These are phyloP conservation scores for Fraxinus pennsylvanica DNA, from an alignment of 257 asterid genomes.

Conservation along the genomic window DNA sequence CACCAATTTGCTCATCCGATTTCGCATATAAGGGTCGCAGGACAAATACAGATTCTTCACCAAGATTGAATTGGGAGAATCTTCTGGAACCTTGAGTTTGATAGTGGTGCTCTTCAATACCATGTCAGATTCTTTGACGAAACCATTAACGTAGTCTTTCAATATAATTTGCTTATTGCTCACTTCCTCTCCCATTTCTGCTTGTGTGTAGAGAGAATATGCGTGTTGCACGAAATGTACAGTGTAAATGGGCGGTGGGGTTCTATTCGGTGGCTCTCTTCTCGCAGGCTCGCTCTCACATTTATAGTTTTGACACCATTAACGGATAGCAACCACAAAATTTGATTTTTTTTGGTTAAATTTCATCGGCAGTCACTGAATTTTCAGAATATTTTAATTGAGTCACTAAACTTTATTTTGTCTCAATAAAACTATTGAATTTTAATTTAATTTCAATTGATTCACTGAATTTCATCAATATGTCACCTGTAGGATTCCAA, in stretches of 20 bases:
- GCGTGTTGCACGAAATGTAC: not conserved
- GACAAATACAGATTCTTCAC: slow-evolving; percentile 21
- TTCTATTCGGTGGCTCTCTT: not conserved
- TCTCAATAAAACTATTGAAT: not conserved
- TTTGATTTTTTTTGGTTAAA: not conserved
- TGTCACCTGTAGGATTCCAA: no score
- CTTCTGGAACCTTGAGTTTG: slow-evolving; percentile 4
- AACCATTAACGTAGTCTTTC: slow-evolving; percentile 12
- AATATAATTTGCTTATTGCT: slow-evolving; percentile 10
- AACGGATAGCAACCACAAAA: not conserved
- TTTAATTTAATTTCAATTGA: not conserved
- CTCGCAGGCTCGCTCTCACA: not conserved
- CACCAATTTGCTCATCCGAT: slow-evolving; percentile 6
- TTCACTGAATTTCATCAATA: no score
- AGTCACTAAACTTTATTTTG: not conserved
- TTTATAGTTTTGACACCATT: not conserved
- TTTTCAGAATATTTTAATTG: not conserved
- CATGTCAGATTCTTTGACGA: slow-evolving; percentile 15
- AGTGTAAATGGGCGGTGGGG: not conserved
- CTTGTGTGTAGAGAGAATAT: no score
- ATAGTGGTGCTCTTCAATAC: not conserved
- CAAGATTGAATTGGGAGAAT: slow-evolving; percentile 1
- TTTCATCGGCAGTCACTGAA: not conserved
- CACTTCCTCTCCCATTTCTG: slow-evolving; percentile 11
- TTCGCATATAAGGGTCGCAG: slow-evolving; percentile 17